A percentile compares a stretch with the other conserved stretches of the same genome.
Evolutionary conservation across 2,329 filamentous ascomycete species (phyloP).

Genomic region (Cercospora brassicicola): DNA sequence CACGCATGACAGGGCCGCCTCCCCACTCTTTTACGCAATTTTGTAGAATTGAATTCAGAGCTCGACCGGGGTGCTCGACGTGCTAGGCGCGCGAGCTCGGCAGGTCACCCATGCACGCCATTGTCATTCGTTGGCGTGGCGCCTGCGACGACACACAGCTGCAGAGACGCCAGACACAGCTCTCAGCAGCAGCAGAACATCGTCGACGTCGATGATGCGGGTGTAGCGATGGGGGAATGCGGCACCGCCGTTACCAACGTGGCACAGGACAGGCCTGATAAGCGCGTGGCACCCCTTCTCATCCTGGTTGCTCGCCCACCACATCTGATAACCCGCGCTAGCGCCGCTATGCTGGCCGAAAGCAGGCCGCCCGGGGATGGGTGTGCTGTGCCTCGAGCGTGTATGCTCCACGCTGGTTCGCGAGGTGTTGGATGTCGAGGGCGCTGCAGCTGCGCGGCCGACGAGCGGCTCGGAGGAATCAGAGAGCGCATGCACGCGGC

Average conservation of each 20-base stretch:
- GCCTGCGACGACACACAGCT: neutral
- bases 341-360: slow-evolving; percentile 1
- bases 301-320: slow-evolving; percentile 1
- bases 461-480: neutral
- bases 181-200: neutral
- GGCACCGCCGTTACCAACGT: neutral
- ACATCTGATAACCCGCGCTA: slow-evolving; percentile 12
- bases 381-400: neutral
- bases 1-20: neutral
- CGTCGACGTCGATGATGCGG: neutral
- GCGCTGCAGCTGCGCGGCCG: neutral
- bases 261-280: neutral
- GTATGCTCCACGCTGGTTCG: slow-evolving; percentile 13
- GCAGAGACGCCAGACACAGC: neutral
- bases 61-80: slow-evolving; percentile 8
- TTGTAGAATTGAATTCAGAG: slow-evolving; percentile 3
- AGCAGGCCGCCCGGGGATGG: neutral
- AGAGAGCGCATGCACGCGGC: slow-evolving; percentile 17
- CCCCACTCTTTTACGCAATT: slow-evolving; percentile 5
- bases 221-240: neutral
- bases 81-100: slow-evolving; percentile 15
- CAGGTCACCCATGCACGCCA: neutral
- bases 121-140: slow-evolving; percentile 7
- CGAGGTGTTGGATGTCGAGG: slow-evolving; percentile 9
- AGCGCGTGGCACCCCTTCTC: slow-evolving; percentile 11